Conservation (phyloP, 805 yeast species). For the Candida namnaoensis region DNA sequence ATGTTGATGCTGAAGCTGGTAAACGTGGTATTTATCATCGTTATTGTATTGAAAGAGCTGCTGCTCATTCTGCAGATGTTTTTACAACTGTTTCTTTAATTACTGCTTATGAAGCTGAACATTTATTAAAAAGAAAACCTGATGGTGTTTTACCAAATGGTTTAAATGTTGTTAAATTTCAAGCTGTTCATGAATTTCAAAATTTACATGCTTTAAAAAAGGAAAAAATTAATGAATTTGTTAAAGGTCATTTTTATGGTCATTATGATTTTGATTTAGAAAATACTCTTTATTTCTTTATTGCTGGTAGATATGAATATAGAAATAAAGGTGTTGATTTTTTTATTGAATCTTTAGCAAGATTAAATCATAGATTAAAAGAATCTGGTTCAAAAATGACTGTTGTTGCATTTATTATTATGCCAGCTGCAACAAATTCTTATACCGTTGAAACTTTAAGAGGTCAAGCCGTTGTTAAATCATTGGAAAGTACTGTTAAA, state of each 20-base stretch:
- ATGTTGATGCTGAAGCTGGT: constrained; percentile 97
- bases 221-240: constrained; percentile 87
- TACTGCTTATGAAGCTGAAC: constrained; percentile 94
- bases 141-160: constrained; percentile 98
- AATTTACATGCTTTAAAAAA: constrained; percentile 88
- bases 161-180: constrained; percentile 88
- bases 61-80: constrained; percentile 93
- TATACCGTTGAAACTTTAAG: constrained; percentile 92
- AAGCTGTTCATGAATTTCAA: constrained; percentile 97
- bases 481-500: constrained; percentile 78
- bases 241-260: constrained; percentile 96
- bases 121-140: constrained; percentile 87
- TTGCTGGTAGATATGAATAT: constrained; percentile 95
- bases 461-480: constrained; percentile 93
- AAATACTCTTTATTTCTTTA: constrained; percentile 89
- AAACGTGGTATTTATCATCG: constrained; percentile 96
- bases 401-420: constrained; percentile 92
- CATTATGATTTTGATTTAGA: constrained; percentile 91
- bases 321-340: constrained; percentile 96
- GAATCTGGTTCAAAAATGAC: constrained; percentile 79
- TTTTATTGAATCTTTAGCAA: constrained; percentile 85
- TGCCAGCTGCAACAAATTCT: constrained; percentile 94
- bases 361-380: constrained; percentile 83
- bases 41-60: constrained; percentile 93
- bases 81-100: constrained; percentile 96